Percentiles rank a stretch among this genome's conserved stretches.
Evolutionary conservation across 2,329 filamentous ascomycete species (phyloP).

Genomic region (Salinomyces thailandicus): DNA sequence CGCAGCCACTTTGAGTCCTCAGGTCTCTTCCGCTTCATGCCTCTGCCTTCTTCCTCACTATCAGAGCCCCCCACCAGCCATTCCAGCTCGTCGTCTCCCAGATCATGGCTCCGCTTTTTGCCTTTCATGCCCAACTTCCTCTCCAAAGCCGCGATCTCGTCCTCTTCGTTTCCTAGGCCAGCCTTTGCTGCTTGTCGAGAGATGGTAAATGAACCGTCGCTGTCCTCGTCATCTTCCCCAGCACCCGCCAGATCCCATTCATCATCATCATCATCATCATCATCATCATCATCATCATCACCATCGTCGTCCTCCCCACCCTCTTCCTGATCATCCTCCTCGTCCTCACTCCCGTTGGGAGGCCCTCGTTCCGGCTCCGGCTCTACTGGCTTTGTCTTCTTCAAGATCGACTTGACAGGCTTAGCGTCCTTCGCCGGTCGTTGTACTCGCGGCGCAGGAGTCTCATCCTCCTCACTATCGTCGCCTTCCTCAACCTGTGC

Average conservation of each 20-base stretch:
- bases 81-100: slow-evolving; percentile 73
- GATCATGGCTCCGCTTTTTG: slow-evolving; percentile 57
- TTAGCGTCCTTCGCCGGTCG: slow-evolving; percentile 16
- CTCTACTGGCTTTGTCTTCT: slow-evolving; percentile 18
- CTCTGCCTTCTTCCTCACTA: slow-evolving; percentile 35
- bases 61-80: slow-evolving; percentile 62
- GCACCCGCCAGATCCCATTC: background rate
- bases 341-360: background rate
- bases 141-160: slow-evolving; percentile 77
- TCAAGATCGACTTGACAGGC: slow-evolving; percentile 28
- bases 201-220: slow-evolving; percentile 10
- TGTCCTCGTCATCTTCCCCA: slow-evolving; percentile 2
- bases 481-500: slow-evolving; percentile 11
- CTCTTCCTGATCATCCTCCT: slow-evolving; percentile 5
- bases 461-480: slow-evolving; percentile 24
- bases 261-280: background rate
- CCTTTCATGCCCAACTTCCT: slow-evolving; percentile 75
- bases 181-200: slow-evolving; percentile 25
- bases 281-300: slow-evolving; percentile 2
- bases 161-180: slow-evolving; percentile 68
- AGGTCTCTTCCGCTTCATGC: slow-evolving; percentile 44
- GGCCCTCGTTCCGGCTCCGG: slow-evolving; percentile 1
- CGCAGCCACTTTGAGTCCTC: slow-evolving; percentile 54
- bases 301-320: slow-evolving; percentile 3
- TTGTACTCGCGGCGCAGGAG: slow-evolving; percentile 6